These are phyloP conservation scores for Russula abietina DNA, from an alignment of 768 basidiomycete species.

Conservation along the genomic window DNA sequence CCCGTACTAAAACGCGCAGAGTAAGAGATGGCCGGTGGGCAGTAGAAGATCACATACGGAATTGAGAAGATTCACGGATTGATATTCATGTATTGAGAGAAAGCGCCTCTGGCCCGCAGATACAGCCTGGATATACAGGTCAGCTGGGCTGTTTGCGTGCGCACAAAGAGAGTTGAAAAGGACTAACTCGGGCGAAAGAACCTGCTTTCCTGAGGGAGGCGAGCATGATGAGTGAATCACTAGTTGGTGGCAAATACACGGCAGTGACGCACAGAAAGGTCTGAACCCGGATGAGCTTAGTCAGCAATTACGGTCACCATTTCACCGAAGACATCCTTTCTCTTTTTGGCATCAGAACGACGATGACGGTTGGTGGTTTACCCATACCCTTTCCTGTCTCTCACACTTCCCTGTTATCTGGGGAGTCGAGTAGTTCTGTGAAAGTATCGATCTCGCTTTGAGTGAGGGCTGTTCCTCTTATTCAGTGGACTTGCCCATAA, in stretches of 20 bases:
- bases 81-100: constrained; percentile 97
- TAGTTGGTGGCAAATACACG: not conserved
- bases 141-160: constrained; percentile 7
- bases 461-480: constrained; percentile 21
- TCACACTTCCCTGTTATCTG: constrained; percentile 40
- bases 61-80: constrained; percentile 91
- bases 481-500: constrained; percentile 63
- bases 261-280: not conserved
- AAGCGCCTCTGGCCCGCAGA: constrained; percentile 83
- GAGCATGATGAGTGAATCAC: constrained; percentile 45
- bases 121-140: constrained; percentile 41
- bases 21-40: not conserved
- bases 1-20: constrained; percentile 64
- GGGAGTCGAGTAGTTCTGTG: constrained; percentile 47
- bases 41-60: constrained; percentile 47
- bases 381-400: constrained; percentile 57
- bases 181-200: constrained; percentile 57
- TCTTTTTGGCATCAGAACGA: constrained; percentile 47
- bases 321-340: no score
- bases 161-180: not conserved
- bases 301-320: constrained; percentile 36
- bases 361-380: constrained; percentile 65
- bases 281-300: constrained; percentile 29
- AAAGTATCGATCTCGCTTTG: constrained; percentile 41
- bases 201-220: constrained; percentile 59